Evolutionary conservation across 108 stramenopile species (phyloP).

Genomic region (Craspedostauros australis): DNA sequence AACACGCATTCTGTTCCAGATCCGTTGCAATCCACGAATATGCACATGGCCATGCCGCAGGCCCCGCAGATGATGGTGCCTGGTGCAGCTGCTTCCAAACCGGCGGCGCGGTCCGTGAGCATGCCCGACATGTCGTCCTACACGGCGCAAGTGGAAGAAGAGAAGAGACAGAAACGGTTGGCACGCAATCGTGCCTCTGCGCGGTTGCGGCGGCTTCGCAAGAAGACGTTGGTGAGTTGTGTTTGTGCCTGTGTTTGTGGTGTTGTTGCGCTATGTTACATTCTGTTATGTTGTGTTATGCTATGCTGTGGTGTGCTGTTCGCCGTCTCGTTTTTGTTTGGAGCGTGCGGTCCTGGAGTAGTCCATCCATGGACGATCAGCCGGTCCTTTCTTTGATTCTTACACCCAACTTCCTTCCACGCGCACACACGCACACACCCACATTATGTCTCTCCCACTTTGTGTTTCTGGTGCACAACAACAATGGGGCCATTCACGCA

Average conservation of each 20-base stretch:
- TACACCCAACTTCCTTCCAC: too few species aligned
- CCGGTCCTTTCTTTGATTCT: too few species aligned
- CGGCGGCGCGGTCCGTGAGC: constrained; percentile 41
- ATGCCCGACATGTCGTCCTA: constrained; percentile 74
- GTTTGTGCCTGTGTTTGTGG: constrained; percentile 1
- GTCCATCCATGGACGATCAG: too few species aligned
- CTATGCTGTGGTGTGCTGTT: too few species aligned
- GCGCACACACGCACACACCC: too few species aligned
- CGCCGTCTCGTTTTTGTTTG: too few species aligned
- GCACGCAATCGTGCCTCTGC: constrained; percentile 85
- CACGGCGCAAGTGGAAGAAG: constrained; percentile 73
- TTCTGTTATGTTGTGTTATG: too few species aligned
- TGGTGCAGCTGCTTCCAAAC: constrained; percentile 2
- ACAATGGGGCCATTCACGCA: too few species aligned
- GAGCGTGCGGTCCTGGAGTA: too few species aligned
- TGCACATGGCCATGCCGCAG: not conserved
- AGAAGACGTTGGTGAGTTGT: constrained; percentile 78
- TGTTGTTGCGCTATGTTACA: not conserved
- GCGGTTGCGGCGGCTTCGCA: constrained; percentile 67
- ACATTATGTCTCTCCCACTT: too few species aligned
- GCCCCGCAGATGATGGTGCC: not conserved
- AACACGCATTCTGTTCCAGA: too few species aligned
- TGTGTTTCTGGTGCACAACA: too few species aligned
- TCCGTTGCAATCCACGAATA: not conserved
- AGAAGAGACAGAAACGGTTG: constrained; percentile 75